These are phyloP conservation scores for Ophiorrhiza pumila DNA, from an alignment of 257 asterid genomes.

Conservation along the genomic window DNA sequence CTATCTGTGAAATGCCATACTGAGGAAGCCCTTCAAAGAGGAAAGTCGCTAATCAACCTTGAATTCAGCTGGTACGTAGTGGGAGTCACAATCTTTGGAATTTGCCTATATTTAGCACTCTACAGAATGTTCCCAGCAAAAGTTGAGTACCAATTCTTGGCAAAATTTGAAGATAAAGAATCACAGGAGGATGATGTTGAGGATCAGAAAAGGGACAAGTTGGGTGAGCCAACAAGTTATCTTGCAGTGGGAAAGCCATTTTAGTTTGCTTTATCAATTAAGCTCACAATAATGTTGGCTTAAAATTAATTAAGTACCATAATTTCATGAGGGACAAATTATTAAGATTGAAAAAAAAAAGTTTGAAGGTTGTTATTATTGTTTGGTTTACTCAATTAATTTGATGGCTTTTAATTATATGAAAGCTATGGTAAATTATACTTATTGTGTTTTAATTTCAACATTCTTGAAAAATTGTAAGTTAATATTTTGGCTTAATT, in stretches of 20 bases:
- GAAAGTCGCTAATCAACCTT: constrained; percentile 63
- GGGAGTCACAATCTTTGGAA: constrained; percentile 28
- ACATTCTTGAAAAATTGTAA: too few species aligned
- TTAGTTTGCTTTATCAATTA: constrained; percentile 16
- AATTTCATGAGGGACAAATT: too few species aligned
- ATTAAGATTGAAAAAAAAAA: neutral
- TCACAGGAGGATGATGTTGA: constrained; percentile 41
- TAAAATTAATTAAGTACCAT: neutral
- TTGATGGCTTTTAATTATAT: too few species aligned
- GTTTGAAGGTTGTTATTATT: constrained; percentile 10
- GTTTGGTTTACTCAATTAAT: too few species aligned
- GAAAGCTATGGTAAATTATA: too few species aligned
- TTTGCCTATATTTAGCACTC: constrained; percentile 42
- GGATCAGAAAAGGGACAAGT: constrained; percentile 42
- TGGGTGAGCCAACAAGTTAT: constrained; percentile 33
- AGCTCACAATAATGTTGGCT: constrained; percentile 33
- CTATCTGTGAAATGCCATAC: constrained; percentile 46
- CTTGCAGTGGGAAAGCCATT: constrained; percentile 33
- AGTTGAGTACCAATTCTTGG: constrained; percentile 41
- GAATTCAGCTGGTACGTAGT: constrained; percentile 59
- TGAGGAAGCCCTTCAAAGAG: constrained; percentile 53
- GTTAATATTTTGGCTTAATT: too few species aligned
- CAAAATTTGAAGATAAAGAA: constrained; percentile 32
- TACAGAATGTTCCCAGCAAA: constrained; percentile 32
- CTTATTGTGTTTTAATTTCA: too few species aligned